phyloP scores from a whole-genome alignment of 768 basidiomycete species.

The Tylopilus rubrobrunneus region DNA sequence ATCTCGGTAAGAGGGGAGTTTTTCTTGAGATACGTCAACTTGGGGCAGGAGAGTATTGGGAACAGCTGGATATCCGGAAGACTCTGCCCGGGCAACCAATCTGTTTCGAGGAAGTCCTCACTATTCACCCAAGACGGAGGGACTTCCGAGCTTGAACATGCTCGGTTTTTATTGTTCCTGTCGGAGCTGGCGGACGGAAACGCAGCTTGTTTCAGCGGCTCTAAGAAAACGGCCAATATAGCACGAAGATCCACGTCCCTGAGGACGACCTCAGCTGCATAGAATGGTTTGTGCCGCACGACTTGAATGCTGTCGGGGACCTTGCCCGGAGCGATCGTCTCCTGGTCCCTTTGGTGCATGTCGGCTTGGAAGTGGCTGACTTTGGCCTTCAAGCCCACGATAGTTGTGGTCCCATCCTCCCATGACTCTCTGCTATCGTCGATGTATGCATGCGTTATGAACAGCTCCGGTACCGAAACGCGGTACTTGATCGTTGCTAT shows the following conservation, averaged over 20 bases:
- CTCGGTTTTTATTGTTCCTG: slow-evolving; percentile 35
- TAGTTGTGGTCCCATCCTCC: slow-evolving; percentile 71
- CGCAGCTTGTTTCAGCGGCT: slow-evolving; percentile 61
- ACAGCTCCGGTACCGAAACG: slow-evolving; percentile 70
- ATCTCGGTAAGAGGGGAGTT: slow-evolving; percentile 41
- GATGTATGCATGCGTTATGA: slow-evolving; percentile 82
- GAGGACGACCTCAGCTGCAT: slow-evolving; percentile 80
- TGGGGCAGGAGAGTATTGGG: slow-evolving; percentile 73
- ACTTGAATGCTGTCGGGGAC: slow-evolving; percentile 55
- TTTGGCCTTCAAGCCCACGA: slow-evolving; percentile 82
- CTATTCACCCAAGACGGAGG: slow-evolving; percentile 67
- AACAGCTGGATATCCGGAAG: slow-evolving; percentile 64
- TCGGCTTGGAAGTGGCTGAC: slow-evolving; percentile 83
- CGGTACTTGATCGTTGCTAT: slow-evolving; percentile 91
- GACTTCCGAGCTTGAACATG: slow-evolving; percentile 31
- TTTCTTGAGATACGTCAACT: slow-evolving; percentile 77
- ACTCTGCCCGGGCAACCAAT: slow-evolving; percentile 50
- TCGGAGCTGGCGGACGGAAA: slow-evolving; percentile 45
- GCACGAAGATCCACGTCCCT: slow-evolving; percentile 74
- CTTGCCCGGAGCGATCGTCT: slow-evolving; percentile 57
- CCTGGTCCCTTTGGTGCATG: slow-evolving; percentile 89
- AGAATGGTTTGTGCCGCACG: slow-evolving; percentile 77
- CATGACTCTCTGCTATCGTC: slow-evolving; percentile 80
- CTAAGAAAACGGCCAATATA: slow-evolving; percentile 72
- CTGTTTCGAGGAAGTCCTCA: slow-evolving; percentile 80